These are phyloP conservation scores for Mycena sp. DNA, from an alignment of 1,284 basidiomycete species.

Conservation along the genomic window DNA sequence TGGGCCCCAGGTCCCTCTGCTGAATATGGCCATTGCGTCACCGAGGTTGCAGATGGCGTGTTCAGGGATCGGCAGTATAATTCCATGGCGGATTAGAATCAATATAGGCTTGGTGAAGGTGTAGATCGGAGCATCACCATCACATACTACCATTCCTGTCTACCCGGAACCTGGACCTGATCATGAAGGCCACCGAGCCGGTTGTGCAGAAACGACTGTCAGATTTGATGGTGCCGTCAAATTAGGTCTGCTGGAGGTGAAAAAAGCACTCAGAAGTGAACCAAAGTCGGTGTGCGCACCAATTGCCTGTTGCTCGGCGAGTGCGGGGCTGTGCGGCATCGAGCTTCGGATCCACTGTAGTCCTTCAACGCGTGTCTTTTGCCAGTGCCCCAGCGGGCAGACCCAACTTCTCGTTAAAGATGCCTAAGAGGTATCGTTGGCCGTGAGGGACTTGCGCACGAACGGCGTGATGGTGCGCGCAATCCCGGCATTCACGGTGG, in stretches of 20 bases:
- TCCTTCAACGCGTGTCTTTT: slow-evolving; percentile 49
- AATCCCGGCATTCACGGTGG: slow-evolving; percentile 53
- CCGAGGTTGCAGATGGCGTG: slow-evolving; percentile 68
- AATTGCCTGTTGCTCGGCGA: slow-evolving; percentile 35
- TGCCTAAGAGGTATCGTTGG: slow-evolving; percentile 55
- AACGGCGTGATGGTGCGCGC: slow-evolving; percentile 52
- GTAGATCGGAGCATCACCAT: slow-evolving; percentile 42
- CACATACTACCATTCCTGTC: slow-evolving; percentile 62
- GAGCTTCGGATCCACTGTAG: slow-evolving; percentile 57
- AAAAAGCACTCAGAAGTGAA: slow-evolving; percentile 10
- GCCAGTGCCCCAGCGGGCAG: slow-evolving; percentile 55
- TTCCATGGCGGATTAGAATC: neutral
- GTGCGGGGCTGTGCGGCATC: slow-evolving; percentile 51
- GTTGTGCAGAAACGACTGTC: slow-evolving; percentile 62
- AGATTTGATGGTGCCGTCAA: neutral
- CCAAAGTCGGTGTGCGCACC: slow-evolving; percentile 49
- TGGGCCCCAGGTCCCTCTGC: slow-evolving; percentile 65
- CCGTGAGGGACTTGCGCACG: slow-evolving; percentile 53
- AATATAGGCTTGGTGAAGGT: neutral
- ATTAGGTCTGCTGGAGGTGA: slow-evolving; percentile 13
- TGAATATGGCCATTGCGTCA: slow-evolving; percentile 66
- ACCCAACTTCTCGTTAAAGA: slow-evolving; percentile 57
- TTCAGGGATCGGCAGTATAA: slow-evolving; percentile 54
- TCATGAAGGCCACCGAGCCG: slow-evolving; percentile 68
- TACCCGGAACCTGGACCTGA: slow-evolving; percentile 56